These are phyloP conservation scores for Leptoxyphium fumago DNA, from an alignment of 2,329 filamentous ascomycete genomes.

Conservation along the genomic window DNA sequence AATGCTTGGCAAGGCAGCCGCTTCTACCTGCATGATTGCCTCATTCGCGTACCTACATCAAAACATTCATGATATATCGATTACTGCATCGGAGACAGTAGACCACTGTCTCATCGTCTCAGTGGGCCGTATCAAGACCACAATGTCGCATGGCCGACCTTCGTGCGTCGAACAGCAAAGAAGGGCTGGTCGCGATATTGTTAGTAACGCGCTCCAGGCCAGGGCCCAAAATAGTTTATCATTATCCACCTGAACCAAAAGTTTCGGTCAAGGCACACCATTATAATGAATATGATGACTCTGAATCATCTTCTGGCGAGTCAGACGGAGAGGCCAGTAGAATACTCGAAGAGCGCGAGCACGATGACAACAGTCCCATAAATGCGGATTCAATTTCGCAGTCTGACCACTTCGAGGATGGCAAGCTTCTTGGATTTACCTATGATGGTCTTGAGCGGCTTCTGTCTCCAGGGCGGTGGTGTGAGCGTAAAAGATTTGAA, in stretches of 20 bases:
- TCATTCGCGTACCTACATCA: no score
- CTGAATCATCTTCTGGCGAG: background rate
- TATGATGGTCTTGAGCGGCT: conserved; percentile 63
- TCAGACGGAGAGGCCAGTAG: background rate
- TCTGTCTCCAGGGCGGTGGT: conserved; percentile 49
- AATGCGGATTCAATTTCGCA: no score
- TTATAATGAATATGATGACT: conserved; percentile 1
- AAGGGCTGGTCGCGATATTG: conserved; percentile 48
- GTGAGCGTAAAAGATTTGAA: conserved; percentile 74
- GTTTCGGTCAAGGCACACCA: background rate
- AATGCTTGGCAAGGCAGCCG: background rate
- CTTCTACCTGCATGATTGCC: no score
- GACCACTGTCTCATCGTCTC: no score
- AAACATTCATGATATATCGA: no score
- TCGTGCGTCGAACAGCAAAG: background rate
- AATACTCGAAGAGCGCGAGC: background rate
- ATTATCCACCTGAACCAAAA: conserved; percentile 47
- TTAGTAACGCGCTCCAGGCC: conserved; percentile 63
- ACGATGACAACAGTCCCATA: background rate
- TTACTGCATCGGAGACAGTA: no score
- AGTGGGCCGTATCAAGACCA: no score
- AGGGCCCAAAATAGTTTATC: conserved; percentile 71
- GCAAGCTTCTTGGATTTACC: conserved; percentile 4
- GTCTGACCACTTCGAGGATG: background rate
- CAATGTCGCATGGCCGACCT: background rate